These are phyloP conservation scores for Yamadazyma insecticola DNA, from an alignment of 805 yeast genomes.

Conservation along the genomic window DNA sequence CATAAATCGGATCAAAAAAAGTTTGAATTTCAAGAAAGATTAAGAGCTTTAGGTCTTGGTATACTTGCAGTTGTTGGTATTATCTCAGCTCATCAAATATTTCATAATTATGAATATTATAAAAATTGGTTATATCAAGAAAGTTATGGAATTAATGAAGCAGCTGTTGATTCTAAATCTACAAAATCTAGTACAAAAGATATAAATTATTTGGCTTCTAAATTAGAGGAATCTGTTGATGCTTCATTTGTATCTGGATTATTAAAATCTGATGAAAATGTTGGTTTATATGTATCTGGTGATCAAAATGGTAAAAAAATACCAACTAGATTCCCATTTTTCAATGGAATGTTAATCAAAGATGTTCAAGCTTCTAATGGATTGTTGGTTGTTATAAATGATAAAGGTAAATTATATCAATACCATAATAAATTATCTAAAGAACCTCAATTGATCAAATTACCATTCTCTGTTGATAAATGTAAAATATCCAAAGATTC, in stretches of 20 bases:
- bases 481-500: constrained; percentile 48
- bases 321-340: constrained; percentile 59
- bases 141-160: constrained; percentile 26
- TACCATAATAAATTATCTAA: constrained; percentile 41
- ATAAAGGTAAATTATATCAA: constrained; percentile 67
- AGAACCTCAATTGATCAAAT: constrained; percentile 16
- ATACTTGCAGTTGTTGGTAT: constrained; percentile 32
- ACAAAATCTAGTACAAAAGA: constrained; percentile 22
- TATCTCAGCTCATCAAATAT: constrained; percentile 36
- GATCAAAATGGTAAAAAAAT: constrained; percentile 30
- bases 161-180: constrained; percentile 15
- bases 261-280: constrained; percentile 17
- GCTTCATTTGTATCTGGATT: constrained; percentile 15
- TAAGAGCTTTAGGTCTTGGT: constrained; percentile 45
- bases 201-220: constrained; percentile 20
- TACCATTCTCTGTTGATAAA: constrained; percentile 25
- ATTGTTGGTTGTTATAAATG: constrained; percentile 55
- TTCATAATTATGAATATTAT: constrained; percentile 39
- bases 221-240: constrained; percentile 20
- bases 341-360: constrained; percentile 56
- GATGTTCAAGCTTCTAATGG: constrained; percentile 51
- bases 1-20: constrained; percentile 24
- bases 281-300: constrained; percentile 38
- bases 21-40: constrained; percentile 38
- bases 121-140: constrained; percentile 30